Percentiles rank a stretch among this genome's conserved stretches.
phyloP scores from a whole-genome alignment of 2,329 filamentous ascomycete genomes.

The Fusarium begoniae region DNA sequence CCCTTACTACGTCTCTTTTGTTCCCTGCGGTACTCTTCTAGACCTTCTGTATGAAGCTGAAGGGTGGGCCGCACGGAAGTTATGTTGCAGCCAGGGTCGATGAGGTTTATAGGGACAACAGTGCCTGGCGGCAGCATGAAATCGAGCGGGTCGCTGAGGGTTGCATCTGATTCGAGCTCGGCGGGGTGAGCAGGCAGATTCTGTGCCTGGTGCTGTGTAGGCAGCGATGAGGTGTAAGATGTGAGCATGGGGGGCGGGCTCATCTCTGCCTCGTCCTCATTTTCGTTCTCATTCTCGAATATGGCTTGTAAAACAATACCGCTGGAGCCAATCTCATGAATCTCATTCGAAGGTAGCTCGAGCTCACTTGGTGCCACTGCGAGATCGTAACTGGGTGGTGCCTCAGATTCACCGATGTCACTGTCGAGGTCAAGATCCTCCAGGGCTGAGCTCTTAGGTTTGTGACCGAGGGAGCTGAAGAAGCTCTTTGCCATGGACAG shows the following conservation, averaged over 20 bases:
- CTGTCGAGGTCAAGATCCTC: slow-evolving; percentile 42
- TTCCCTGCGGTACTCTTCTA: slow-evolving; percentile 46
- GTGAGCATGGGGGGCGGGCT: slow-evolving; percentile 17
- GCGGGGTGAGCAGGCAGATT: slow-evolving; percentile 36
- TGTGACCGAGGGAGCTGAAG: slow-evolving; percentile 63
- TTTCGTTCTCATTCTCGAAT: slow-evolving; percentile 34
- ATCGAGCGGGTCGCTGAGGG: slow-evolving; percentile 36
- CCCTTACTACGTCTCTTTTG: slow-evolving; percentile 51
- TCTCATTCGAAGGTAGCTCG: slow-evolving; percentile 61
- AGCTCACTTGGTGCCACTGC: slow-evolving; percentile 46
- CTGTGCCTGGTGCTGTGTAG: slow-evolving; percentile 16
- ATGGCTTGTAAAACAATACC: slow-evolving; percentile 51
- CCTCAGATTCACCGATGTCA: slow-evolving; percentile 47
- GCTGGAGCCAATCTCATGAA: slow-evolving; percentile 62
- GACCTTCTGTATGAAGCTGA: slow-evolving; percentile 51
- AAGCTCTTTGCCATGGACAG: slow-evolving; percentile 63
- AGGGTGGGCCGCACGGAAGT: slow-evolving; percentile 48
- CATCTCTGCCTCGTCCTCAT: slow-evolving; percentile 32
- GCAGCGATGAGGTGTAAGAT: slow-evolving; percentile 33
- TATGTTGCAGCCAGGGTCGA: slow-evolving; percentile 27
- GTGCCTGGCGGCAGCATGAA: slow-evolving; percentile 42
- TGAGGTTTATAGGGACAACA: slow-evolving; percentile 38
- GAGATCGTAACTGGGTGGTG: slow-evolving; percentile 59
- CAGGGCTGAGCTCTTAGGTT: slow-evolving; percentile 49
- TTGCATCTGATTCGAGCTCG: slow-evolving; percentile 40